A percentile compares a stretch with the other conserved stretches of the same genome.
Evolutionary conservation across 2,329 filamentous ascomycete genomes (phyloP).

Genomic region (Chalaropsis thielavioides): DNA sequence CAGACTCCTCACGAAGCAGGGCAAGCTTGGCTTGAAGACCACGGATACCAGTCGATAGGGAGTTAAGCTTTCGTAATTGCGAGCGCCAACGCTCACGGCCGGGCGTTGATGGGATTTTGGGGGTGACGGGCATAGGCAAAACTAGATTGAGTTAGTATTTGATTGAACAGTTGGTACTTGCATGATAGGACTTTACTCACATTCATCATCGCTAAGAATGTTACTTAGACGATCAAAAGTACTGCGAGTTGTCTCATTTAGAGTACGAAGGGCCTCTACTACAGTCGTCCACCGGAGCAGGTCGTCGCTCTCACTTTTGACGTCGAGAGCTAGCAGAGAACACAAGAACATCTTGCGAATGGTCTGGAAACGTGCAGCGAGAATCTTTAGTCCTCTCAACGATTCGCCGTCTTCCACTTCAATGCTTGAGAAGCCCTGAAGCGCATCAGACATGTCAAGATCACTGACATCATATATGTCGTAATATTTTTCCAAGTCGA

Average conservation of each 20-base stretch:
- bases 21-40: constrained; percentile 91
- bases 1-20: constrained; percentile 78
- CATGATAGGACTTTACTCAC: constrained; percentile 32
- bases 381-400: constrained; percentile 64
- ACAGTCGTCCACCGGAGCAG: constrained; percentile 65
- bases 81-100: constrained; percentile 72
- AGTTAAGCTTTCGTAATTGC: constrained; percentile 76
- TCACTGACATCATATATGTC: constrained; percentile 74
- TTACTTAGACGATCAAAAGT: constrained; percentile 52
- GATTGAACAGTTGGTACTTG: not conserved
- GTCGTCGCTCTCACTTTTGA: constrained; percentile 62
- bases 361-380: constrained; percentile 66
- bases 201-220: constrained; percentile 66
- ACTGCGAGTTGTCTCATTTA: constrained; percentile 46
- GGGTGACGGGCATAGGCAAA: constrained; percentile 40
- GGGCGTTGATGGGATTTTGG: constrained; percentile 50
- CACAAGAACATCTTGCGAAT: constrained; percentile 77
- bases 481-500: constrained; percentile 81
- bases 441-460: constrained; percentile 57
- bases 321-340: constrained; percentile 75
- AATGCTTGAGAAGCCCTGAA: constrained; percentile 44
- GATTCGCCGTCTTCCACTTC: constrained; percentile 63
- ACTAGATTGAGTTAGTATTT: constrained; percentile 25
- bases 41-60: constrained; percentile 77
- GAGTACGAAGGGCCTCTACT: constrained; percentile 54